Evolutionary conservation across 1,284 basidiomycete genomes (phyloP).

Genomic region (Malassezia restricta): DNA sequence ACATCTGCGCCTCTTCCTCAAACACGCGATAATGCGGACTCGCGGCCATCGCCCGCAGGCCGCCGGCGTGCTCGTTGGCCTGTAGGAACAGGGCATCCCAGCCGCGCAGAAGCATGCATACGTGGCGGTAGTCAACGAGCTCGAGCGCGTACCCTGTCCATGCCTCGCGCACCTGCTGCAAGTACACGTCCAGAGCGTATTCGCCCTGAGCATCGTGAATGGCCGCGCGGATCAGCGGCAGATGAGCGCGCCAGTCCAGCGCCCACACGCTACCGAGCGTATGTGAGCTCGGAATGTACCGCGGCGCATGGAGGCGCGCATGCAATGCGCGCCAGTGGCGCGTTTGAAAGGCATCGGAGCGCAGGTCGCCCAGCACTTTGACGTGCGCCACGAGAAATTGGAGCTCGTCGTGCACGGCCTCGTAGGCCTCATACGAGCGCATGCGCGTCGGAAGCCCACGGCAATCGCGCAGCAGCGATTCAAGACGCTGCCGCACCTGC

Average conservation of each 20-base stretch:
- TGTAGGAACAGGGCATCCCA: constrained; percentile 72
- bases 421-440: constrained; percentile 97
- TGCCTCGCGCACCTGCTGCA: constrained; percentile 66
- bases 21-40: constrained; percentile 44
- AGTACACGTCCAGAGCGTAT: constrained; percentile 49
- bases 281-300: constrained; percentile 56
- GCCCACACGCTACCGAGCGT: constrained; percentile 95
- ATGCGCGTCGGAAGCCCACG: constrained; percentile 98
- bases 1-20: constrained; percentile 48
- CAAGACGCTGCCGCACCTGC: constrained; percentile 85
- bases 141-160: constrained; percentile 95
- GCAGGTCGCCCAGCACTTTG: constrained; percentile 74
- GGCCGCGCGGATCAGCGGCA: constrained; percentile 77
- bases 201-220: constrained; percentile 97
- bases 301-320: constrained; percentile 60
- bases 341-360: constrained; percentile 92
- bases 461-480: constrained; percentile 72
- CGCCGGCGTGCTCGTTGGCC: constrained; percentile 63
- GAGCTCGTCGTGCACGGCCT: constrained; percentile 87
- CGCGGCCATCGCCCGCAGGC: constrained; percentile 71
- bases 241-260: constrained; percentile 86
- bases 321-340: constrained; percentile 97
- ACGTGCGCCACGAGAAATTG: constrained; percentile 79
- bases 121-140: constrained; percentile 96
- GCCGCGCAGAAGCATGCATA: constrained; percentile 74